Evolutionary conservation across 768 basidiomycete species (phyloP).

Genomic region (Lentinula boryana): DNA sequence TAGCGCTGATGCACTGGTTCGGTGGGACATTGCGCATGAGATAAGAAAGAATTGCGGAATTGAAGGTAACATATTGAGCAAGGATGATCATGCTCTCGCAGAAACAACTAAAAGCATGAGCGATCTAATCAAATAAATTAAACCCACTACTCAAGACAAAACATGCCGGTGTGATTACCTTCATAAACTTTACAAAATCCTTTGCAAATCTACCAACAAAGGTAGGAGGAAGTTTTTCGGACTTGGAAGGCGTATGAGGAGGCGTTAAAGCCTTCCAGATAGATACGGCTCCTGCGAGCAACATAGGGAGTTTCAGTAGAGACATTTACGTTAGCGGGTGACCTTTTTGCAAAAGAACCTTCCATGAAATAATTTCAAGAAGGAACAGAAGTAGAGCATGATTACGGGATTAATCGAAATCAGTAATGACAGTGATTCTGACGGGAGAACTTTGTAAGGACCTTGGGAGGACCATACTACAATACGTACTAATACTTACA

Average conservation of each 20-base stretch:
- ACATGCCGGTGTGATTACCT: not conserved
- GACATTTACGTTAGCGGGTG: not conserved
- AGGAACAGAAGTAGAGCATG: too few relatives aligned
- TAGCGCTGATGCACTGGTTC: not conserved
- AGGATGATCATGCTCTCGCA: not conserved
- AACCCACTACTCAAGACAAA: not conserved
- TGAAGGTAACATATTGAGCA: not conserved
- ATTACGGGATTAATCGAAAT: too few relatives aligned
- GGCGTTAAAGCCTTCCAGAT: not conserved
- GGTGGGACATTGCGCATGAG: not conserved
- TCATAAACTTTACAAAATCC: not conserved
- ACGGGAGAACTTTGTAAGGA: too few relatives aligned
- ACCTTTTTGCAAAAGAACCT: not conserved
- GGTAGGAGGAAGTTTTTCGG: not conserved
- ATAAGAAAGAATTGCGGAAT: not conserved
- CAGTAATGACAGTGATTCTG: too few relatives aligned
- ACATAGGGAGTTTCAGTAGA: not conserved
- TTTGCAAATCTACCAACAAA: not conserved
- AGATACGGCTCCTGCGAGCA: not conserved
- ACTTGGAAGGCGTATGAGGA: not conserved
- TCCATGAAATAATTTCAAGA: too few relatives aligned
- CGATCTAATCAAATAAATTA: not conserved
- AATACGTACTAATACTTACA: too few relatives aligned
- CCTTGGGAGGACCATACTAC: too few relatives aligned
- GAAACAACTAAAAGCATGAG: not conserved